These are phyloP conservation scores for Kockiozyma suomiensis DNA, from an alignment of 805 yeast genomes.

Conservation along the genomic window DNA sequence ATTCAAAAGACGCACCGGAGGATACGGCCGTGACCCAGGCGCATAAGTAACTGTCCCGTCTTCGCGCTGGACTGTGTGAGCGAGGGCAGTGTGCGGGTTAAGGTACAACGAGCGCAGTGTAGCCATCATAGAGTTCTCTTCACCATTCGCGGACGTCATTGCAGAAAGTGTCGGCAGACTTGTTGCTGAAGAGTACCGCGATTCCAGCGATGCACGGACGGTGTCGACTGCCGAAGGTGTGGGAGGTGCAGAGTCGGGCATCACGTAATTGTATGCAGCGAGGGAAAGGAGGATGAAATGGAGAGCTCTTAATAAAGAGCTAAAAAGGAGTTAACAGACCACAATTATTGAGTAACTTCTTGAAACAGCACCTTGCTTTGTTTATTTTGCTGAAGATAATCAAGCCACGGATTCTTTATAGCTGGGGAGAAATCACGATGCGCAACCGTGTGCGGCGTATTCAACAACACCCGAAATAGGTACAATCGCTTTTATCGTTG, in stretches of 20 bases:
- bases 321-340: no score
- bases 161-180: constrained; percentile 3
- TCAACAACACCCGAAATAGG: no score
- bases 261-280: background rate
- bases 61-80: constrained; percentile 23
- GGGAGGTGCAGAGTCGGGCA: background rate
- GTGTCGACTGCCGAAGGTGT: constrained; percentile 22
- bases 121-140: constrained; percentile 5
- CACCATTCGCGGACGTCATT: background rate
- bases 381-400: no score
- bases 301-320: no score
- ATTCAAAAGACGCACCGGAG: constrained; percentile 36
- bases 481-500: no score
- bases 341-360: no score
- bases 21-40: constrained; percentile 29
- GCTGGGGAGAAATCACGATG: no score
- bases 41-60: constrained; percentile 25
- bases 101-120: constrained; percentile 28
- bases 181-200: constrained; percentile 22
- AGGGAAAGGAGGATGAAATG: background rate
- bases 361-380: no score
- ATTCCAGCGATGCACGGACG: constrained; percentile 25
- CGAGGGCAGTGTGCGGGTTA: constrained; percentile 29
- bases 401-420: no score
- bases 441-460: no score